These are phyloP conservation scores for Aphanomyces stellatus DNA, from an alignment of 352 stramenopile species.

Conservation along the genomic window DNA sequence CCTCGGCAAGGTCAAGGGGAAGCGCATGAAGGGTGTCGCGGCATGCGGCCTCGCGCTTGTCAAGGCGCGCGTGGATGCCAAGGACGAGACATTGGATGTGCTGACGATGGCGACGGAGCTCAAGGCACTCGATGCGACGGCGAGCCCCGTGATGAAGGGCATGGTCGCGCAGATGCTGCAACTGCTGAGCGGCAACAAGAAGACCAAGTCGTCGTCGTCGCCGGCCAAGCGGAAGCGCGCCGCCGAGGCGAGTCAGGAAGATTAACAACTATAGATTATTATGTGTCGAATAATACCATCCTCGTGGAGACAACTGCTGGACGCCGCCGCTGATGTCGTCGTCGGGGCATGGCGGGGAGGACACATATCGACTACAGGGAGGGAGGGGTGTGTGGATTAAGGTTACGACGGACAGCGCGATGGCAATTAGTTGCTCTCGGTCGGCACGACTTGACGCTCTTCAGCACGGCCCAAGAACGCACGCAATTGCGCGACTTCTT, in stretches of 20 bases:
- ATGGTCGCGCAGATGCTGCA: slow-evolving; percentile 55
- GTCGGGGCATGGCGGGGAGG: not conserved
- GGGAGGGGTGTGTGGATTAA: too few species aligned
- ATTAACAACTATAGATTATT: slow-evolving; percentile 13
- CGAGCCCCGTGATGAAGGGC: slow-evolving; percentile 57
- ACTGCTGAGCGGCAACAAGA: slow-evolving; percentile 5
- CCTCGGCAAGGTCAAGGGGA: slow-evolving; percentile 37
- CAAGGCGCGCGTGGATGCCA: slow-evolving; percentile 42
- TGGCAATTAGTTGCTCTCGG: not conserved
- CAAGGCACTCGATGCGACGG: slow-evolving; percentile 33
- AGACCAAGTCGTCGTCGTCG: slow-evolving; percentile 5
- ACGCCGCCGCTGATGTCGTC: not conserved
- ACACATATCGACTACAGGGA: not conserved
- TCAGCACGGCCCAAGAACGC: slow-evolving; percentile 6
- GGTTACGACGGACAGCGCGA: too few species aligned
- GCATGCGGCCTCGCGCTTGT: slow-evolving; percentile 58
- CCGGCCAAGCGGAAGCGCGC: slow-evolving; percentile 57
- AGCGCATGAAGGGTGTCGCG: slow-evolving; percentile 64
- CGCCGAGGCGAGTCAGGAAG: not conserved
- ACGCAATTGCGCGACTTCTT: slow-evolving; percentile 11
- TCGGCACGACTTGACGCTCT: not conserved
- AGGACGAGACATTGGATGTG: slow-evolving; percentile 19
- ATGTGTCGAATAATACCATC: not conserved
- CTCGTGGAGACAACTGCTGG: too few species aligned
- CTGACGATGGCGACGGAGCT: slow-evolving; percentile 28